Conservation (phyloP, 441 rosid species). For the Brassica balearica region DNA sequence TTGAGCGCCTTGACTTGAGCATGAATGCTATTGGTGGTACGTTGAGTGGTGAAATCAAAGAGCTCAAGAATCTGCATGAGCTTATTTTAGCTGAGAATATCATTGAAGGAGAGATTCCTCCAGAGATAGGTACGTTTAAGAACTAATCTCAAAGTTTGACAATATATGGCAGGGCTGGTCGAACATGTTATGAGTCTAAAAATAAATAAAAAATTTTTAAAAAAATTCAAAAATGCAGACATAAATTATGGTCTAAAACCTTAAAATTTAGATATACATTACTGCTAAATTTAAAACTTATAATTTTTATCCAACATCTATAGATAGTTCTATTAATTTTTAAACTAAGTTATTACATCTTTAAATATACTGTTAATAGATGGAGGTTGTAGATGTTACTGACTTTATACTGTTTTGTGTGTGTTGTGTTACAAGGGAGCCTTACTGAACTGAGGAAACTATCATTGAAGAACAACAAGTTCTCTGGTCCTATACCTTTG, state of each 20-base stretch:
- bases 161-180: background rate
- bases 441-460: conserved; percentile 34
- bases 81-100: conserved; percentile 36
- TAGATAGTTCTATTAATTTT: background rate
- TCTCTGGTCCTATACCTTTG: conserved; percentile 42
- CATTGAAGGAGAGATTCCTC: conserved; percentile 44
- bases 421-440: conserved; percentile 25
- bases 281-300: background rate
- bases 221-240: background rate
- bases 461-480: conserved; percentile 30
- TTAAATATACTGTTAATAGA: no score
- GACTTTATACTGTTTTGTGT: background rate
- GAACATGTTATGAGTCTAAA: background rate
- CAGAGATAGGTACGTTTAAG: conserved; percentile 30
- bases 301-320: background rate
- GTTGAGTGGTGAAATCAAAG: conserved; percentile 25
- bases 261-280: no score
- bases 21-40: conserved; percentile 35
- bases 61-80: conserved; percentile 40
- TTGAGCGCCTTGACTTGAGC: conserved; percentile 39
- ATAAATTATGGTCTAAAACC: no score
- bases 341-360: background rate
- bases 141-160: background rate
- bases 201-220: no score
- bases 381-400: background rate